Percentiles rank a stretch among this genome's conserved stretches.
Conservation (phyloP, 108 stramenopile genomes). For the Cyclostephanos invisitatus region DNA sequence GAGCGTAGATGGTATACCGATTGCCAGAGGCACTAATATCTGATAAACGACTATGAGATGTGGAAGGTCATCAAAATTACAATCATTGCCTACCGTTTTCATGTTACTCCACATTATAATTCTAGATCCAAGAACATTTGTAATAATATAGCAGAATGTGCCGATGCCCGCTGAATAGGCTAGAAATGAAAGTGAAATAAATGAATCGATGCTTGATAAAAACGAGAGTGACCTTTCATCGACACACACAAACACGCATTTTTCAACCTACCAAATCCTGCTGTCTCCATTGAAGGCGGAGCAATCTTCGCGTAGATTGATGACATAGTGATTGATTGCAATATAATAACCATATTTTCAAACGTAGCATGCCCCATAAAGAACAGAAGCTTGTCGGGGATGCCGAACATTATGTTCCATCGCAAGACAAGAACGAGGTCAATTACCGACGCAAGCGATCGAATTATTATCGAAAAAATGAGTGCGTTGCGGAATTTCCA, state of each 20-base stretch:
- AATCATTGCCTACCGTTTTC: conserved; percentile 48
- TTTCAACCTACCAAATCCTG: conserved; percentile 43
- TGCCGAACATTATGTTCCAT: conserved; percentile 45
- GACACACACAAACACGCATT: neutral
- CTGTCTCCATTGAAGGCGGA: conserved; percentile 46
- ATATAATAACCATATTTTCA: conserved; percentile 33
- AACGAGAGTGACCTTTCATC: neutral
- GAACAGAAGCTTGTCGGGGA: conserved; percentile 47
- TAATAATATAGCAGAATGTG: conserved; percentile 22
- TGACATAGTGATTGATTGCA: conserved; percentile 31
- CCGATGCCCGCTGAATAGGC: neutral
- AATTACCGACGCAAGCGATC: conserved; percentile 38
- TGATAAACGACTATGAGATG: conserved; percentile 40
- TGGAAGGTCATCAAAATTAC: conserved; percentile 37
- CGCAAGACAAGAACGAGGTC: conserved; percentile 42
- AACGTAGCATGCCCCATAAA: conserved; percentile 42
- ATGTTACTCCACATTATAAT: conserved; percentile 44
- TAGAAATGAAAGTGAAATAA: neutral
- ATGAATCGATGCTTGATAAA: neutral
- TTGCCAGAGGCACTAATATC: conserved; percentile 32
- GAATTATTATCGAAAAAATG: conserved; percentile 50
- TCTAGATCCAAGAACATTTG: conserved; percentile 44
- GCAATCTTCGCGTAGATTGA: conserved; percentile 40
- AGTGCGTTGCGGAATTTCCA: conserved; percentile 46
- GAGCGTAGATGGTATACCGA: conserved; percentile 42